Evolutionary conservation across 1,139 yeast species (phyloP), one percentile per base, ranked within the genome.

Genomic region (Meyerozyma carpophila): DNA sequence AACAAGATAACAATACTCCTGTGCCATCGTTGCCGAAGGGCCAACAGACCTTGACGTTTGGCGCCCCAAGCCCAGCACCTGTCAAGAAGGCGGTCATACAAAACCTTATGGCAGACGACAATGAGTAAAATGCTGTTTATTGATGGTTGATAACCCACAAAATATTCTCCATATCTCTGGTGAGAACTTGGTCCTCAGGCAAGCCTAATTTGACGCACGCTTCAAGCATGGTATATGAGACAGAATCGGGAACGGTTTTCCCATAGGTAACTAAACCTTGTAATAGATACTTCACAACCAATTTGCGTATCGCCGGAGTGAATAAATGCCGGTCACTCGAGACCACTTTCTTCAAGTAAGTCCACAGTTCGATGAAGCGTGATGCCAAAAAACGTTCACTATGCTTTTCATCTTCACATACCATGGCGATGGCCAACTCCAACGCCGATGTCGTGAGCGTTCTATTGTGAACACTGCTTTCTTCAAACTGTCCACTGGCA

Each of bases 311-410:
- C 24, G 46, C 47, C 4, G 61, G 62, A 34, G 56, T 50, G 9
- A 45, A 28, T 11, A 37, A 27, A 6, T 10, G n/a, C 8, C 32
- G 25, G 1, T 31, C 31, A 8, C 24, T 11, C 24, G 36, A 41
- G 5, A 61, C 53, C 38, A 57, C 49, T n/a, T 48, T 44, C 5
- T 51, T 49, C 38, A 63, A 50, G 41, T 53, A 66, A 8, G 56
- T 62, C 70, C 75, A 69, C 41, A 70, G 58, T 13, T 72, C 77
- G 24, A 61, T 47, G 44, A 68, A 71, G 44, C 62, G 61, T 31
- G 63, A 57, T 20, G 65, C 59, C 49, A 72, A 57, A 45, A 70
- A 70, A 20, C 54, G 53, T 40, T 68, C 71, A 4, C 49, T 47
- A 32, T 56, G 54, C 14, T 42, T 44, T 8, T 49, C 45, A 44